These are phyloP conservation scores for Chlorella sp. DNA, from an alignment of 139 green algal species.

Conservation along the genomic window DNA sequence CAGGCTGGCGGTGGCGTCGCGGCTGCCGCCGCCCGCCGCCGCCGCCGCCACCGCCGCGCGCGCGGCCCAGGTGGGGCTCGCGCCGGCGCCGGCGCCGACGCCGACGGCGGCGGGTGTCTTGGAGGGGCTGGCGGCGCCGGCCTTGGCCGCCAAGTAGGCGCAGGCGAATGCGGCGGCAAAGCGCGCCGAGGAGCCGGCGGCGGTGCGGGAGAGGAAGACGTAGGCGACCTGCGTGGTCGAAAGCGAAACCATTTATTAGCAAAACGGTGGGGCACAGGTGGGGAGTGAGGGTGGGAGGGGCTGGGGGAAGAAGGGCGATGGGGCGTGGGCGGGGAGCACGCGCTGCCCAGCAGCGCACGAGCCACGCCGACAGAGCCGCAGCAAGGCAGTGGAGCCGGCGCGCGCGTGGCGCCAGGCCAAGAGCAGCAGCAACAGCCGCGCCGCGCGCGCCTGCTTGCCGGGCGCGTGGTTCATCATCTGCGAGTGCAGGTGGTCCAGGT, in stretches of 20 bases:
- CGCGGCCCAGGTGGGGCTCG: background rate
- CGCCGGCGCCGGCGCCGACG: background rate
- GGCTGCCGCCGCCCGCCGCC: no score
- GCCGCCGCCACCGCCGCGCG: no score
- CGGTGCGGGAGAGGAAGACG: constrained; percentile 75
- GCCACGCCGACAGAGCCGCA: background rate
- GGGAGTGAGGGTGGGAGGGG: background rate
- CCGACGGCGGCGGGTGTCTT: background rate
- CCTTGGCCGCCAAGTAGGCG: constrained; percentile 29
- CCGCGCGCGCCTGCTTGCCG: constrained; percentile 29
- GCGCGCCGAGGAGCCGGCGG: constrained; percentile 66
- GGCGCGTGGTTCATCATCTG: constrained; percentile 49
- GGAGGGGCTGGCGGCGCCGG: background rate
- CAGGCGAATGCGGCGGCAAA: constrained; percentile 60
- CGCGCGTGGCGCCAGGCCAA: background rate
- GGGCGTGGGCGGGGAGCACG: background rate
- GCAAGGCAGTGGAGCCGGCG: background rate
- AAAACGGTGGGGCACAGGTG: background rate
- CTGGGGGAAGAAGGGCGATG: background rate
- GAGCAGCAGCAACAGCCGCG: background rate
- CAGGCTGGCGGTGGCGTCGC: background rate
- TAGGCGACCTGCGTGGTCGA: constrained; percentile 46
- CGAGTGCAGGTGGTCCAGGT: constrained; percentile 73
- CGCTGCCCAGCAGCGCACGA: background rate
- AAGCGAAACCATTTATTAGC: background rate